A percentile compares a stretch with the other conserved stretches of the same genome.
Conservation (phyloP, 1,284 basidiomycete species). For the Xerocomus tenax region DNA sequence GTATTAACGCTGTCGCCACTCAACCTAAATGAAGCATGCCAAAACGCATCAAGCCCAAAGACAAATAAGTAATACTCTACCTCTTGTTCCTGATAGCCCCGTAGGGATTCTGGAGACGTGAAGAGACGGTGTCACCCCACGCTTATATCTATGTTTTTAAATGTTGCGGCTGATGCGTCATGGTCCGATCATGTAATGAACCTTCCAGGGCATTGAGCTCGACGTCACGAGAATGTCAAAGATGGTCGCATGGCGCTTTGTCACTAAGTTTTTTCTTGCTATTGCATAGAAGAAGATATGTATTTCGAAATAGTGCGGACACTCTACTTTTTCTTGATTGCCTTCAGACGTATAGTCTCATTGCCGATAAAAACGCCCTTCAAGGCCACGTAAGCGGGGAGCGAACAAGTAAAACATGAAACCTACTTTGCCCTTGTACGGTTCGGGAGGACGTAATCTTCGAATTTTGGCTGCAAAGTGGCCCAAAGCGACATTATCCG, state of each 20-base stretch:
- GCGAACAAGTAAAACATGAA: neutral
- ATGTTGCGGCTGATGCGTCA: neutral
- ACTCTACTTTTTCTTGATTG: constrained; percentile 89
- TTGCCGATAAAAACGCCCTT: constrained; percentile 88
- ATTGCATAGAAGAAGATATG: neutral
- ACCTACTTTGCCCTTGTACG: constrained; percentile 92
- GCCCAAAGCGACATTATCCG: constrained; percentile 73
- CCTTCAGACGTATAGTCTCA: constrained; percentile 84
- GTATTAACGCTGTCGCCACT: neutral
- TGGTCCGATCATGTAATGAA: neutral
- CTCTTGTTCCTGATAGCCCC: neutral
- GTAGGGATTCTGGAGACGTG: neutral
- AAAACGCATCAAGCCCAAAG: neutral
- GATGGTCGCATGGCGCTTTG: neutral
- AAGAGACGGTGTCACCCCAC: neutral
- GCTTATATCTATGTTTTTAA: too few species aligned
- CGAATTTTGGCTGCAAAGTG: constrained; percentile 84
- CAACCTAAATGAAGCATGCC: neutral
- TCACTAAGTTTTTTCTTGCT: neutral
- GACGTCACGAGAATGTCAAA: neutral
- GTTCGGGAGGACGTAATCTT: constrained; percentile 83
- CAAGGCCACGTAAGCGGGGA: constrained; percentile 8
- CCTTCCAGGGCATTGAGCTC: neutral
- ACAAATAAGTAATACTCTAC: neutral
- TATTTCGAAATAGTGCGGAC: constrained; percentile 8